Percentiles rank a stretch among this genome's conserved stretches.
Evolutionary conservation across 768 basidiomycete species (phyloP).

Genomic region (Russula griseocarnosa): DNA sequence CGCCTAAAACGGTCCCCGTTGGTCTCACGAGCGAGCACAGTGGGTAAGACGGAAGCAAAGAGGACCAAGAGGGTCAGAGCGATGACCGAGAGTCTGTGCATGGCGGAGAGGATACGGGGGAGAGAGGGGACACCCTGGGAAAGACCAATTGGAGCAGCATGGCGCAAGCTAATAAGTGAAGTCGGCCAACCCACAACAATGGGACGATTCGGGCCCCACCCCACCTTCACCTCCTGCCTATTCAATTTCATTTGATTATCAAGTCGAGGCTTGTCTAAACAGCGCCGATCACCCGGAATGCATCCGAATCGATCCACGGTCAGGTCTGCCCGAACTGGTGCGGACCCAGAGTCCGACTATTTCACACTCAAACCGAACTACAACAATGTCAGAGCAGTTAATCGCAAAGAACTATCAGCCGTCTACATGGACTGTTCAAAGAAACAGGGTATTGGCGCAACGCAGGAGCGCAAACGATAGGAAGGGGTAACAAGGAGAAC

Average conservation of each 20-base stretch:
- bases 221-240: background rate
- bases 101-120: background rate
- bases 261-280: background rate
- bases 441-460: background rate
- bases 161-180: background rate
- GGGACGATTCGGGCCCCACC: background rate
- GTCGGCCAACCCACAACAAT: background rate
- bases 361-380: background rate
- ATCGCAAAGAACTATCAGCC: background rate
- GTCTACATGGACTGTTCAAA: background rate
- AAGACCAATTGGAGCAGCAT: background rate
- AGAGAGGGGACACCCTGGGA: background rate
- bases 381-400: background rate
- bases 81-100: background rate
- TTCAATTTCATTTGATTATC: background rate
- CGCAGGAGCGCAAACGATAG: background rate
- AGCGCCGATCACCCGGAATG: slow-evolving; percentile 3
- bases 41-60: slow-evolving; percentile 8
- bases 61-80: background rate
- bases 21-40: slow-evolving; percentile 2
- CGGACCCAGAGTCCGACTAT: background rate
- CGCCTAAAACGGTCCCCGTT: slow-evolving; percentile 17
- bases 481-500: background rate
- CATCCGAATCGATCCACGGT: background rate
- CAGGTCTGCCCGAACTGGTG: background rate